Conservation (phyloP, 106 monocot species). For the Dioscorea dumetorum region DNA sequence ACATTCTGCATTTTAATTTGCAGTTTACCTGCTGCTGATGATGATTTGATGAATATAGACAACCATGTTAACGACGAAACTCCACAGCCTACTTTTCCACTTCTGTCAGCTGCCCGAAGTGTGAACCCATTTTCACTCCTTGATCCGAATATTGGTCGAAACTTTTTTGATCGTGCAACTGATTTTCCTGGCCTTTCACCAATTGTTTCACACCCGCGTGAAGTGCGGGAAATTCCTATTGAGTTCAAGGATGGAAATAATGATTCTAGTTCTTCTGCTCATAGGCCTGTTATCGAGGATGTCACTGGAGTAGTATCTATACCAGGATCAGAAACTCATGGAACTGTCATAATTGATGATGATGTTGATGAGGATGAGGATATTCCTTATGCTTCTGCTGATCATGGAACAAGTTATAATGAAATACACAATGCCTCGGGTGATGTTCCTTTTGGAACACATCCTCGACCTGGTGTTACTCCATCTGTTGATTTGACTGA, state of each 20-base stretch:
- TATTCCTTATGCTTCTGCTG: conserved; percentile 20
- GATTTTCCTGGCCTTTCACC: conserved; percentile 27
- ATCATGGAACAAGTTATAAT: conserved; percentile 1
- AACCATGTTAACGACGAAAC: conserved; percentile 33
- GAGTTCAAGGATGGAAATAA: conserved; percentile 57
- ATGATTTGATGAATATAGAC: conserved; percentile 67
- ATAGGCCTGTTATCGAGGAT: conserved; percentile 65
- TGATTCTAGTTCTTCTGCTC: conserved; percentile 31
- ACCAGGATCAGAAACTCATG: conserved; percentile 45
- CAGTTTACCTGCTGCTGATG: conserved; percentile 32
- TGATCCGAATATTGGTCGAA: conserved; percentile 30
- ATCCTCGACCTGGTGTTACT: conserved; percentile 25
- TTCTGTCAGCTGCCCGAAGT: conserved; percentile 25
- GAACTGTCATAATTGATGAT: conserved; percentile 67
- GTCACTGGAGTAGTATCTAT: conserved; percentile 37
- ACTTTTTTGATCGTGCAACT: conserved; percentile 24
- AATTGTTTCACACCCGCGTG: conserved; percentile 68
- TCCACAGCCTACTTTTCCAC: conserved; percentile 20
- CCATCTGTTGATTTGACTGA: conserved; percentile 26
- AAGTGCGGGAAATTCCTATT: conserved; percentile 71
- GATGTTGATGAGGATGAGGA: conserved; percentile 53
- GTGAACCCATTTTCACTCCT: conserved; percentile 58
- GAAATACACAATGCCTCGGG: conserved; percentile 1
- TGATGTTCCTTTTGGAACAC: conserved; percentile 17
- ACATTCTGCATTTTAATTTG: conserved; percentile 11